These are phyloP conservation scores for Ramichloridium luteum DNA, from an alignment of 2,329 filamentous ascomycete genomes.

Conservation along the genomic window DNA sequence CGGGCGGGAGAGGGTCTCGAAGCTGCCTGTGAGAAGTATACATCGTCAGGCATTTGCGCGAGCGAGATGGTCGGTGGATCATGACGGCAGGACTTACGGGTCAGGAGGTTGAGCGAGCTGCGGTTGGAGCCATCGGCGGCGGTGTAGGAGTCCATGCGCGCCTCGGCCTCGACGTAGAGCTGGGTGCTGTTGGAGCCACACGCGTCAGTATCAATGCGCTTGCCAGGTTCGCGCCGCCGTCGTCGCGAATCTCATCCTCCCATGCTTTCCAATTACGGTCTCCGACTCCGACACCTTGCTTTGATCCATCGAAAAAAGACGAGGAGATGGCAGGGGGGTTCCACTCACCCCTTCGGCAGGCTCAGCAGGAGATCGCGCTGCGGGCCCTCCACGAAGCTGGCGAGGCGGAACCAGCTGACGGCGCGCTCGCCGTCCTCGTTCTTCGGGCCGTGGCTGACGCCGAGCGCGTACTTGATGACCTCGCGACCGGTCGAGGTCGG, in stretches of 20 bases:
- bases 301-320: too few species aligned
- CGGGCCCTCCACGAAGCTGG: conserved; percentile 58
- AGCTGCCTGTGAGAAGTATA: conserved; percentile 27
- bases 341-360: conserved; percentile 70
- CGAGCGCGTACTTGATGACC: conserved; percentile 65
- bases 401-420: conserved; percentile 76
- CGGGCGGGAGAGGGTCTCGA: conserved; percentile 38
- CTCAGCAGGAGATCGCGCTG: conserved; percentile 59
- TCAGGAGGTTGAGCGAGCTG: conserved; percentile 55
- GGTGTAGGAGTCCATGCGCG: conserved; percentile 53
- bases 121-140: conserved; percentile 57
- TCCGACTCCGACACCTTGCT: too few species aligned
- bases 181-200: too few species aligned
- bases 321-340: too few species aligned
- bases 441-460: conserved; percentile 50
- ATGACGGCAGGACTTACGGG: conserved; percentile 51
- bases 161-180: conserved; percentile 76
- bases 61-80: too few species aligned
- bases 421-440: conserved; percentile 55
- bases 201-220: too few species aligned
- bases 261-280: too few species aligned
- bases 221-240: too few species aligned
- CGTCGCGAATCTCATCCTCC: too few species aligned
- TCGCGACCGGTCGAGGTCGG: conserved; percentile 60
- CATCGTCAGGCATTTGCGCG: neutral